A percentile compares a stretch with the other conserved stretches of the same genome.
These are phyloP conservation scores for Candida berthetii DNA, from an alignment of 805 yeast genomes.

Conservation along the genomic window DNA sequence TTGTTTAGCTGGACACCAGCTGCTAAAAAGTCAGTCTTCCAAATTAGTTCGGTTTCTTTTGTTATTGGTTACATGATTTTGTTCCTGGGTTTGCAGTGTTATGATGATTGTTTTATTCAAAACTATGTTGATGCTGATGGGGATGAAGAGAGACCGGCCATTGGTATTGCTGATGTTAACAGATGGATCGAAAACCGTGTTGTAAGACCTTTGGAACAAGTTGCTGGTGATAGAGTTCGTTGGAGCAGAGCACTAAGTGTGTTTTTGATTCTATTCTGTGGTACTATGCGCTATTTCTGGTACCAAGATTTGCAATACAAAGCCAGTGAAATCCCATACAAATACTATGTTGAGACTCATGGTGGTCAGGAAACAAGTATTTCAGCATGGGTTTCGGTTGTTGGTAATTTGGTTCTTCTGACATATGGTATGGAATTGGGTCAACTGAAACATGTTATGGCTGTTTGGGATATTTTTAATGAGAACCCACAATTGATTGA, in stretches of 20 bases:
- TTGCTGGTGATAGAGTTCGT: not conserved
- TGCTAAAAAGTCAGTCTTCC: not conserved
- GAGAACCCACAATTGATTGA: not conserved
- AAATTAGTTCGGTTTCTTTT: constrained; percentile 8
- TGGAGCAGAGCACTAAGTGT: not conserved
- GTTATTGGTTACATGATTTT: constrained; percentile 15
- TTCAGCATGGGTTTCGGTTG: not conserved
- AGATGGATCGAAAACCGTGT: constrained; percentile 5
- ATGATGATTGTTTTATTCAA: constrained; percentile 14
- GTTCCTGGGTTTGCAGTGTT: constrained; percentile 6
- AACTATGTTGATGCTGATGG: constrained; percentile 12
- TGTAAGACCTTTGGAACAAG: constrained; percentile 1
- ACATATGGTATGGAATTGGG: not conserved
- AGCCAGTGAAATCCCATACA: constrained; percentile 6
- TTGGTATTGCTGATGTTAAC: not conserved
- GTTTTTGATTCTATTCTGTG: not conserved
- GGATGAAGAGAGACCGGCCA: constrained; percentile 4
- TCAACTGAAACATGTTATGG: too few species aligned
- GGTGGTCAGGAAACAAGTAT: not conserved
- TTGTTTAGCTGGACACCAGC: not conserved
- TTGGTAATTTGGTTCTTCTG: not conserved
- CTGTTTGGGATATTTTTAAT: not conserved
- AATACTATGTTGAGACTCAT: not conserved
- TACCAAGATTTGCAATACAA: constrained; percentile 1
- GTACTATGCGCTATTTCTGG: not conserved